Evolutionary conservation across 495 filamentous ascomycete genomes (phyloP), one percentile per base, ranked within the genome.

Genomic region (Penicillium pancosmium): DNA sequence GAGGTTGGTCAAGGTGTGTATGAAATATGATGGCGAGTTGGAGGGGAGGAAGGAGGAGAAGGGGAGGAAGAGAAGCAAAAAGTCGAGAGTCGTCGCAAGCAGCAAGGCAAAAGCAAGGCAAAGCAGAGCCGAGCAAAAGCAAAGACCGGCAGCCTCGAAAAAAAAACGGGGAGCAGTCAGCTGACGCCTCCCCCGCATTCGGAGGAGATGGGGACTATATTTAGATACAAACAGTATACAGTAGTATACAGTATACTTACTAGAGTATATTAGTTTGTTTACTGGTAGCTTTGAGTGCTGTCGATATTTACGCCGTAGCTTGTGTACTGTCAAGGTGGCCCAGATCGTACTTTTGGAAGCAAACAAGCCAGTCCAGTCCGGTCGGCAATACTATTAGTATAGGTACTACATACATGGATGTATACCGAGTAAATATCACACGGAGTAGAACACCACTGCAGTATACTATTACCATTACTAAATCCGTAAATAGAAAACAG

Each of bases 171-270:
- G 58, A 52, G 46, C 27, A 19, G 63, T 65, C 63, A 65, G 59
- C 63, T 65, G 63, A 65, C 55, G 52, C 31, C 51, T 51, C 52
- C 59, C 59, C 63, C 59, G 63, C 59, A 56, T 65, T 56, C 58
- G 62, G 62, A 59, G 52, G 19, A 40, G 36, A 41, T 51, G 35
- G n/a, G 50, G 43, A 25, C 2, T 46, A 25, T 25, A 41, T 48
- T 21, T 52, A 54, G 36, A 57, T 51, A 44, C 54, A 54, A n/a
- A n/a, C 57, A 54, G 40, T 31, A 44, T 2, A 16, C 16, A 18
- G 15, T 23, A 19, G 40, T 43, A 38, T 38, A 27, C 25, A 7
- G 36, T 40, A 40, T 44, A 44, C 9, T 7, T 19, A 44, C 15
- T 44, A 21, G 19, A 21, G 2, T 21, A 10, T 43, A 43, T 16